Conservation (phyloP, 306 rosid species). For the Sechiopsis laciniata region DNA sequence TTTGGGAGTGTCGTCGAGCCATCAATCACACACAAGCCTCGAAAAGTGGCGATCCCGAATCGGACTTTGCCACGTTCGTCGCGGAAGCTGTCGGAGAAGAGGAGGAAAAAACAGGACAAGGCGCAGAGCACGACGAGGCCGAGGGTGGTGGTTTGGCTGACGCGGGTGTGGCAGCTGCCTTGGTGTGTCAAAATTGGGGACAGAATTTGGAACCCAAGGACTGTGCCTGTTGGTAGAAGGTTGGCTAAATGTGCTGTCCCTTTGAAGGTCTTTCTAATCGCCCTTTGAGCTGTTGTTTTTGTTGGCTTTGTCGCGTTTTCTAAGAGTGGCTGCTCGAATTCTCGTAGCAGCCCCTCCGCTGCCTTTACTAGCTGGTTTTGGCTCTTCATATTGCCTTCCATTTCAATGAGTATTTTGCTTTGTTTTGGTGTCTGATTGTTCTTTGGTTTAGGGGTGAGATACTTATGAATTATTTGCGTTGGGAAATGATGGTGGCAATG, state of each 20-base stretch:
- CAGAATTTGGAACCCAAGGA: conserved; percentile 49
- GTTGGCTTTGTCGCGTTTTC: conserved; percentile 28
- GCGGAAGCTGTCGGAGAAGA: conserved; percentile 63
- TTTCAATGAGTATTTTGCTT: neutral
- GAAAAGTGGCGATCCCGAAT: conserved; percentile 61
- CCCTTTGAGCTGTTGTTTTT: conserved; percentile 54
- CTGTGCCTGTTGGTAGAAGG: conserved; percentile 73
- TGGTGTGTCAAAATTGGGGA: conserved; percentile 53
- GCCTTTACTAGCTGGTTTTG: neutral
- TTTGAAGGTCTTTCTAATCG: conserved; percentile 60
- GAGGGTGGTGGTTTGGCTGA: conserved; percentile 42
- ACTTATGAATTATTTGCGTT: neutral
- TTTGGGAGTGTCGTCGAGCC: conserved; percentile 39
- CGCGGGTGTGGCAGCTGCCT: conserved; percentile 43
- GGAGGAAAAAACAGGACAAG: conserved; percentile 42
- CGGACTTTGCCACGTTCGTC: conserved; percentile 59
- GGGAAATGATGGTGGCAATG: neutral
- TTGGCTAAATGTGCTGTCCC: conserved; percentile 61
- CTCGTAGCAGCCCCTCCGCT: neutral
- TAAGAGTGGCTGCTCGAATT: conserved; percentile 33
- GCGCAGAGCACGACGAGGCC: conserved; percentile 44
- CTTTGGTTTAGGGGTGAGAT: neutral
- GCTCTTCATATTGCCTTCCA: neutral
- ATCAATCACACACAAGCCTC: conserved; percentile 62
- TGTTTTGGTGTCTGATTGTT: neutral